Evolutionary conservation across 2,329 filamentous ascomycete species (phyloP), one percentile per base, ranked within the genome.

Genomic region (Dendryphion nanum): DNA sequence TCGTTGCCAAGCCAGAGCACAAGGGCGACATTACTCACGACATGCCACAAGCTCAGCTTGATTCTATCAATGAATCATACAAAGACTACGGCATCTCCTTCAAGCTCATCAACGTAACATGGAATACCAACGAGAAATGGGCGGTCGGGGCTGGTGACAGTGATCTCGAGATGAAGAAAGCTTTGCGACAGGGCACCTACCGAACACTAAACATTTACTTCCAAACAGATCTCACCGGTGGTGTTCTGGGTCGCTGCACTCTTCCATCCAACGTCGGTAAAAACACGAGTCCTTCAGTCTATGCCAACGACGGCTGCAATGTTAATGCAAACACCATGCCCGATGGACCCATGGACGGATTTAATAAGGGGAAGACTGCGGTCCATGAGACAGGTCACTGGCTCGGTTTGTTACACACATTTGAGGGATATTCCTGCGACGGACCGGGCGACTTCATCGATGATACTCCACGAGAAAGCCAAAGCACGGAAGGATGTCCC

Each of bases 151-250:
- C 57, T 17, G 70, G 73, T 51, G 72, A 74, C 46, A 30, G 29
- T 16, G 53, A 71, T 32, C 74, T 75, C 42, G 48, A 40, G 10
- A 76, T 80, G 73, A 81, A 81, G 57, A 55, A 60, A 17, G 58
- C 71, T 2, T 71, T 81, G 2, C 75, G 77, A 16, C 63, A 70
- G 41, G 78, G 78, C 35, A 72, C 57, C 26, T 82, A 82, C 59
- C 45, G 51, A 26, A 70, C 72, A 1, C 67, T 81, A 23, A 82
- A 82, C 57, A 64, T 82, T 42, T 81, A 80, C 64, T 81, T 80
- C 64, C 75, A 80, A 57, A 75, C 73, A 20, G 68, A 79, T 39
- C 67, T 81, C 18, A 40, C 53, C 5, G 64, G 65, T 37, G 59
- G 57, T 34, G 60, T 79, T 4, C 67, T 81, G 3, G 77, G 77